Evolutionary conservation across 306 rosid genomes (phyloP), one percentile per base, ranked within the genome.

Genomic region (Corylus heterophylla): DNA sequence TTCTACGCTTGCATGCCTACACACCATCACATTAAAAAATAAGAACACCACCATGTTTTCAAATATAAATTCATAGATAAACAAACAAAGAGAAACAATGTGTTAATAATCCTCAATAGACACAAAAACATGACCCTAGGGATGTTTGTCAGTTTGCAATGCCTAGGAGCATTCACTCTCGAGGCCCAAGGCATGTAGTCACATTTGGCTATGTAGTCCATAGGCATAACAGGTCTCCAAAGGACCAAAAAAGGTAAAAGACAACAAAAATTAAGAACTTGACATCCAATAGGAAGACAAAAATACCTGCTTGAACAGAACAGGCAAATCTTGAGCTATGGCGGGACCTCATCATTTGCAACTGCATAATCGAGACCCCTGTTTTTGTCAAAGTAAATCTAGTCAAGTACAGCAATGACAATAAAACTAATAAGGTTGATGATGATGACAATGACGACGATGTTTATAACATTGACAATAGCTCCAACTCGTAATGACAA

Each of bases 331-430:
- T 31, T 61, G 79, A 69, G 76, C 86, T 56, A 74, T 80, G 48
- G 0, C 2, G 91, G 94, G 77, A 76, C 70, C 78, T 85, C 87
- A 8, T 91, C 83, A 77, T 89, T 88, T 47, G 89, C 85, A 74
- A 95, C 84, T 35, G 98, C 89, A 86, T 78, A 83, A 83, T 95
- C 98, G 62, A 95, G 89, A 77, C 92, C 87, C 78, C 98, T 95
- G 92, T 70, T 75, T 48, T 64, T 76, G 69, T 78, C 84, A 83
- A 86, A 75, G 74, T 31, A 75, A 79, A 88, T 51, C 48, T 47
- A 83, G 72, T 76, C 58, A 87, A 56, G 62, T 58, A 54, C 72
- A 62, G 54, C 58, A 85, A 76, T 39, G 17, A 39, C 42, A 66
- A 66, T 18, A 0, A n/a, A 10, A 39, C n/a, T 16, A 66, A 66